Percentiles rank a stretch among this genome's conserved stretches.
phyloP scores from a whole-genome alignment of 2,329 filamentous ascomycete genomes.

The Chaetomium strumarium region DNA sequence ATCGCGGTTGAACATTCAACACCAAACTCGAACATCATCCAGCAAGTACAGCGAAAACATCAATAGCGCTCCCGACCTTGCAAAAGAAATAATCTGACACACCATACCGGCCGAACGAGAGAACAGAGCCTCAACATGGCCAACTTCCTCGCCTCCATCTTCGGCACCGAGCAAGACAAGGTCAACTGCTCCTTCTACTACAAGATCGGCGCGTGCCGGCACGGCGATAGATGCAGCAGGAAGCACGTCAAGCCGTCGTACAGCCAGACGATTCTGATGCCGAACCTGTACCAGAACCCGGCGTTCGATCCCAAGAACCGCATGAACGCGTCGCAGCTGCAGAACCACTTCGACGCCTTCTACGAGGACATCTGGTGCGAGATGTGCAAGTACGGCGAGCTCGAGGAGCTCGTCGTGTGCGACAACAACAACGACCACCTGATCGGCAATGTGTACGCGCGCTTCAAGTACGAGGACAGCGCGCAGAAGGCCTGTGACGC shows the following conservation, averaged over 20 bases:
- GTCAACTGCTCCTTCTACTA: slow-evolving; percentile 99
- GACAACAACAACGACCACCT: slow-evolving; percentile 99
- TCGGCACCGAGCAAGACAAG: slow-evolving; percentile 99
- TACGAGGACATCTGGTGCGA: slow-evolving; percentile 99
- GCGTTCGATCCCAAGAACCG: slow-evolving; percentile 94
- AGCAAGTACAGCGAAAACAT: background rate
- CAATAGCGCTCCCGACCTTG: background rate
- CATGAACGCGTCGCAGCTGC: slow-evolving; percentile 92
- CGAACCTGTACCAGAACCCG: slow-evolving; percentile 98
- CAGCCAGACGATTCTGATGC: slow-evolving; percentile 93
- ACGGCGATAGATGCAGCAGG: slow-evolving; percentile 95
- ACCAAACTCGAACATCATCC: background rate
- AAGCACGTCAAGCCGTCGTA: slow-evolving; percentile 99
- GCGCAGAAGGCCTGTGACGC: slow-evolving; percentile 91
- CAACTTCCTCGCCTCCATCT: slow-evolving; percentile 98
- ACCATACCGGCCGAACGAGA: background rate
- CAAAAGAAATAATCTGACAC: background rate
- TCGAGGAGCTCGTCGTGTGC: slow-evolving; percentile 96
- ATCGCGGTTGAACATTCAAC: background rate
- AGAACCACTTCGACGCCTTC: slow-evolving; percentile 99
- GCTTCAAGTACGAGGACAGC: slow-evolving; percentile 99
- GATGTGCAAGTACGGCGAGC: slow-evolving; percentile 96
- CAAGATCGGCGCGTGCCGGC: slow-evolving; percentile 98
- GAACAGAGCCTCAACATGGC: slow-evolving; percentile 54
- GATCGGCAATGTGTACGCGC: slow-evolving; percentile 97